phyloP scores from a whole-genome alignment of 2,329 filamentous ascomycete species.

The Scedosporium aurantiacum region DNA sequence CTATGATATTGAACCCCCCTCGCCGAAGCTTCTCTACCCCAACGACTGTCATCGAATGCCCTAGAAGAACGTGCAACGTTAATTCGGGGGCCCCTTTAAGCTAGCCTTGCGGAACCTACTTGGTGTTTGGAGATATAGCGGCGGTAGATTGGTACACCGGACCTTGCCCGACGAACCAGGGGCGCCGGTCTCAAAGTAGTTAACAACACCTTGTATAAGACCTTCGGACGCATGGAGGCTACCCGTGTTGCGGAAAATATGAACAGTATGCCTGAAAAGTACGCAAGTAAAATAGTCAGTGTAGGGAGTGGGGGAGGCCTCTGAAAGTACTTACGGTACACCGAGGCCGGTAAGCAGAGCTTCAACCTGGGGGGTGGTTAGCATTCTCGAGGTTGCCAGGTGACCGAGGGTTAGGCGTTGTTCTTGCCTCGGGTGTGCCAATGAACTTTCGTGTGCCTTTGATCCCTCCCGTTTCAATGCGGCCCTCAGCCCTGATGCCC shows the following conservation, averaged over 20 bases:
- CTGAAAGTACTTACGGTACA: conserved; percentile 43
- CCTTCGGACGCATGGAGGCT: conserved; percentile 2
- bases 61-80: conserved; percentile 22
- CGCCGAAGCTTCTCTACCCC: conserved; percentile 63
- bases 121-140: conserved; percentile 82
- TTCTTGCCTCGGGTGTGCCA: conserved; percentile 69
- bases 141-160: conserved; percentile 60
- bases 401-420: background rate
- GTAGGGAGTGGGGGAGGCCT: background rate
- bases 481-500: conserved; percentile 65
- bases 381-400: background rate
- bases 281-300: background rate
- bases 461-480: conserved; percentile 77
- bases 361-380: conserved; percentile 46
- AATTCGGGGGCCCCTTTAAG: background rate
- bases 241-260: background rate
- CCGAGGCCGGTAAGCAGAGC: conserved; percentile 62
- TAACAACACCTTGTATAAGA: conserved; percentile 44
- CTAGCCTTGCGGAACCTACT: conserved; percentile 29
- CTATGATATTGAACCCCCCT: conserved; percentile 59
- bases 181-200: conserved; percentile 57
- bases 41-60: conserved; percentile 84
- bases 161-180: conserved; percentile 41
- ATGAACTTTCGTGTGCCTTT: conserved; percentile 89
- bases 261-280: background rate